Percentiles rank a stretch among this genome's conserved stretches.
Conservation (phyloP, 495 filamentous ascomycete species). For the Massariosphaeria phaeospora region DNA sequence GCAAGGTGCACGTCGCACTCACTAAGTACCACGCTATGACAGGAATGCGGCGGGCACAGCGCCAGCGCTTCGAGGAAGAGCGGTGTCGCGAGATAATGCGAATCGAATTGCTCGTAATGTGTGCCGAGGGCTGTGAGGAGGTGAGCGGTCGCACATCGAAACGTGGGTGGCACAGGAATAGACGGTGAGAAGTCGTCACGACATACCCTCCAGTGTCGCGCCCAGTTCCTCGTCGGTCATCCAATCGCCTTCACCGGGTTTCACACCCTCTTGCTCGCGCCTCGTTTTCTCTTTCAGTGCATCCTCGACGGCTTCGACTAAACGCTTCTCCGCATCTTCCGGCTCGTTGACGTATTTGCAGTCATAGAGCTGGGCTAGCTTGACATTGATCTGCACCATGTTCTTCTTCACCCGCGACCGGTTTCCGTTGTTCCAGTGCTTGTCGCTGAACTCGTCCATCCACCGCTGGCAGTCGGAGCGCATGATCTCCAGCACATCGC, state of each 20-base stretch:
- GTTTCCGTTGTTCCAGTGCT: constrained; percentile 50
- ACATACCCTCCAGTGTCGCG: constrained; percentile 61
- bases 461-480: constrained; percentile 56
- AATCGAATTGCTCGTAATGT: constrained; percentile 62
- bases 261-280: constrained; percentile 58
- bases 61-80: constrained; percentile 79
- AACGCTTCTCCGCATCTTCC: constrained; percentile 63
- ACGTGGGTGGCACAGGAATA: constrained; percentile 4
- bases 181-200: constrained; percentile 1
- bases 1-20: constrained; percentile 29
- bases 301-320: constrained; percentile 81
- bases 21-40: constrained; percentile 72
- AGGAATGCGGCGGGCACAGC: constrained; percentile 52
- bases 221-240: constrained; percentile 67
- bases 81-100: constrained; percentile 76
- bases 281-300: constrained; percentile 65
- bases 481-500: constrained; percentile 68
- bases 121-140: constrained; percentile 57
- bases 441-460: constrained; percentile 55
- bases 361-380: constrained; percentile 74
- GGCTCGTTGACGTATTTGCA: constrained; percentile 54
- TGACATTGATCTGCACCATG: constrained; percentile 67
- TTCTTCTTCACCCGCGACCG: constrained; percentile 66
- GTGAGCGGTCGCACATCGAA: constrained; percentile 10
- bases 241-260: constrained; percentile 65